Evolutionary conservation across 345 rosid genomes (phyloP).

Genomic region (Arabidopsis arenosa): DNA sequence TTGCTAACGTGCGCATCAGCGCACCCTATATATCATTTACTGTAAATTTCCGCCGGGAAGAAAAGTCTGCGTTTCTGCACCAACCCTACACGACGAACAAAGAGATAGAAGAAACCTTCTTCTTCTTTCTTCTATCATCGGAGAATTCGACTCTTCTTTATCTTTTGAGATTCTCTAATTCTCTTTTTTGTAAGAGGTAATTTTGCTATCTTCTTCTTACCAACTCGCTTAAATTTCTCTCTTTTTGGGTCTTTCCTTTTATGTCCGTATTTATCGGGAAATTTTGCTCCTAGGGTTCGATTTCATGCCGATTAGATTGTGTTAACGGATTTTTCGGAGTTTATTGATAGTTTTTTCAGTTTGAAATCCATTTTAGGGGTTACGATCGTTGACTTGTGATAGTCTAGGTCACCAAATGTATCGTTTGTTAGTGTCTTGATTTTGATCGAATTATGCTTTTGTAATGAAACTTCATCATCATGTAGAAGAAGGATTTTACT

Average conservation of each 20-base stretch:
- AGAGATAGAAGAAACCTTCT: not conserved
- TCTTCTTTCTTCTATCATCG: conserved; percentile 19
- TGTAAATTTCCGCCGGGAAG: conserved; percentile 50
- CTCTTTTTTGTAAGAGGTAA: conserved; percentile 3
- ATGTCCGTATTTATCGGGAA: not conserved
- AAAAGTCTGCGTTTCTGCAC: conserved; percentile 38
- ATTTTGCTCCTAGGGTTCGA: not conserved
- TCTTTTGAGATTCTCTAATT: not conserved
- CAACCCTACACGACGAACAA: conserved; percentile 39
- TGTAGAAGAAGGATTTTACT: not conserved
- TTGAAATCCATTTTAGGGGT: conserved; percentile 29
- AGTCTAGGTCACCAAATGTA: conserved; percentile 21
- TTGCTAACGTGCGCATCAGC: conserved; percentile 41
- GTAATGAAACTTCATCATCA: not conserved
- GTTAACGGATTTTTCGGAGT: not conserved
- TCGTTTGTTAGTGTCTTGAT: not conserved
- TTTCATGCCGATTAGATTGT: conserved; percentile 6
- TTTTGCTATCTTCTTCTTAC: conserved; percentile 7
- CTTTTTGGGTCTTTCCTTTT: conserved; percentile 24
- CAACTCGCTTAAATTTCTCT: not conserved
- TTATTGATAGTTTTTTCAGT: not conserved
- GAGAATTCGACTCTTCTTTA: not conserved
- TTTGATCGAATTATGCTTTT: conserved; percentile 2
- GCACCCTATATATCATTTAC: conserved; percentile 31
- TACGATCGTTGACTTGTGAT: conserved; percentile 45